Evolutionary conservation across 805 yeast genomes (phyloP).

Genomic region (Komagataella phaffii): DNA sequence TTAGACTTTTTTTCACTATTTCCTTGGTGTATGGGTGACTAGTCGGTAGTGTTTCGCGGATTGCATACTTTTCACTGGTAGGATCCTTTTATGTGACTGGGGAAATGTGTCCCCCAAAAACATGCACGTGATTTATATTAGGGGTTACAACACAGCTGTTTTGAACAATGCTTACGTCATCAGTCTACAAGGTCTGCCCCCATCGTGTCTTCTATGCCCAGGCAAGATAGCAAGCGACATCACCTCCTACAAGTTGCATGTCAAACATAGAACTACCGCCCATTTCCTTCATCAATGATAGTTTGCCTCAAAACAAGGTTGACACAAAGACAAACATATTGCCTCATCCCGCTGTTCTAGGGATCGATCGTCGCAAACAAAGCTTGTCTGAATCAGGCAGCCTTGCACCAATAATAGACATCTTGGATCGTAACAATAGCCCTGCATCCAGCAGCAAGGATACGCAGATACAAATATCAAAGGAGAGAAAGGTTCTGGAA

Average conservation of each 20-base stretch:
- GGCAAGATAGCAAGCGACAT: neutral
- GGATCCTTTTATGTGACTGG: neutral
- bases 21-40: neutral
- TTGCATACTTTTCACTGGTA: neutral
- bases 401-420: neutral
- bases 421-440: neutral
- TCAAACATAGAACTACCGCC: neutral
- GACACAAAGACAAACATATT: neutral
- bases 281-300: neutral
- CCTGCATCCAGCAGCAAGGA: neutral
- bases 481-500: constrained; percentile 1
- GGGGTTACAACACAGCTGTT: neutral
- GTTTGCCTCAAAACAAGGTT: neutral
- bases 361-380: neutral
- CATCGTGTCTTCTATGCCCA: neutral
- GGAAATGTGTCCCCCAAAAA: neutral
- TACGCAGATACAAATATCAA: neutral
- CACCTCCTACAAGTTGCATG: neutral
- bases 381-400: neutral
- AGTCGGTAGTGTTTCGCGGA: neutral
- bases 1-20: neutral
- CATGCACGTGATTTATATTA: neutral
- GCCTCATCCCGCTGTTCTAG: neutral
- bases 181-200: neutral
- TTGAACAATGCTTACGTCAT: neutral